phyloP scores from a whole-genome alignment of 352 stramenopile genomes.

The Albugo laibachii region DNA sequence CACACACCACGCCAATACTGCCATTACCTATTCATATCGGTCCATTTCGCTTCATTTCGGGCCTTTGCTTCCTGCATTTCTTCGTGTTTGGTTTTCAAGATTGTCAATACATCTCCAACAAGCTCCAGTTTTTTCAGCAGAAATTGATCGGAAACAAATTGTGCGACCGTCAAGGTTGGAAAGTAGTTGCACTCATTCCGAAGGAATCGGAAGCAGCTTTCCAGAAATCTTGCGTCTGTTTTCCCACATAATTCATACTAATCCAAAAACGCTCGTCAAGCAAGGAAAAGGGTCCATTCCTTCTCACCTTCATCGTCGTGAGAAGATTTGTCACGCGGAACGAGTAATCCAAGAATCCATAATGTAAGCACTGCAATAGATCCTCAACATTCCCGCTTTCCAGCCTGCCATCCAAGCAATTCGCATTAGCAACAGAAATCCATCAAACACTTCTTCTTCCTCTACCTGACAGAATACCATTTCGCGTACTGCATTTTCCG shows the following conservation, averaged over 20 bases:
- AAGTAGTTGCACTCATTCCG: slow-evolving; percentile 59
- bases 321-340: slow-evolving; percentile 35
- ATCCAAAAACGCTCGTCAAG: not conserved
- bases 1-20: too few species aligned
- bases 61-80: slow-evolving; percentile 10
- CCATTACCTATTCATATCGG: too few species aligned
- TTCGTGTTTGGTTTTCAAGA: slow-evolving; percentile 25
- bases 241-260: slow-evolving; percentile 58
- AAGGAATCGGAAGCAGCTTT: slow-evolving; percentile 44
- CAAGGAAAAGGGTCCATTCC: not conserved
- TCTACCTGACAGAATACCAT: slow-evolving; percentile 11
- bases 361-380: slow-evolving; percentile 47
- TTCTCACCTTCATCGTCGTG: slow-evolving; percentile 9
- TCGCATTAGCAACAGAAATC: not conserved
- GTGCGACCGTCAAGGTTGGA: slow-evolving; percentile 27
- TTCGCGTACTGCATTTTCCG: slow-evolving; percentile 29
- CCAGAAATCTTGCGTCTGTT: slow-evolving; percentile 57
- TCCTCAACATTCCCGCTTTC: slow-evolving; percentile 20
- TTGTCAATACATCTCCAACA: slow-evolving; percentile 24
- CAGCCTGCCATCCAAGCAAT: slow-evolving; percentile 6
- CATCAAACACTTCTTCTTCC: not conserved
- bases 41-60: too few species aligned
- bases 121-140: slow-evolving; percentile 33
- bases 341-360: slow-evolving; percentile 51
- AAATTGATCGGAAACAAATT: slow-evolving; percentile 35